These are phyloP conservation scores for Wickerhamiella hasegawae DNA, from an alignment of 805 yeast species.

Conservation along the genomic window DNA sequence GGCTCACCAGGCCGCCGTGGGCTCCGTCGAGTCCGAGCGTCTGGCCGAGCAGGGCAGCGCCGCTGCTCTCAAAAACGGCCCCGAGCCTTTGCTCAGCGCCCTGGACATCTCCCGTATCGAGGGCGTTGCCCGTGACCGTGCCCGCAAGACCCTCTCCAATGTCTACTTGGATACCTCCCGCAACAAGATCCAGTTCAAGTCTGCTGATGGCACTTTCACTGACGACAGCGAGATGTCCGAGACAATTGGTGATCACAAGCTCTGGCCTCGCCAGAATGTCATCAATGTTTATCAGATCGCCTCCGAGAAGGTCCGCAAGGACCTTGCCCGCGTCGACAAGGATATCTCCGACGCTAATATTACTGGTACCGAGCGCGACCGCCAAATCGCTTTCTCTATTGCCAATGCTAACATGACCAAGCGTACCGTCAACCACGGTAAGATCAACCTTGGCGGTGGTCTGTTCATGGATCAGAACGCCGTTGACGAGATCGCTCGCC, in stretches of 20 bases:
- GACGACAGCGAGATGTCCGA: conserved; percentile 10
- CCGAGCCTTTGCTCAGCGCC: conserved; percentile 3
- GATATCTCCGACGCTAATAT: conserved; percentile 27
- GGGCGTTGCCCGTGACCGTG: conserved; percentile 19
- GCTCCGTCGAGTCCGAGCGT: conserved; percentile 2
- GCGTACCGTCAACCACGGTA: conserved; percentile 35
- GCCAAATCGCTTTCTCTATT: conserved; percentile 57
- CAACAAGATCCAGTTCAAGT: conserved; percentile 10
- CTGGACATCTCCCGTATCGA: conserved; percentile 17
- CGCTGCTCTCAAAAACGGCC: conserved; percentile 5
- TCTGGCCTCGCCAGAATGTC: conserved; percentile 16
- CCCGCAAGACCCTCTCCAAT: conserved; percentile 16
- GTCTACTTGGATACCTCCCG: conserved; percentile 13
- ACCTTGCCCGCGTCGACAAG: conserved; percentile 27
- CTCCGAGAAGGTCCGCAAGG: conserved; percentile 17
- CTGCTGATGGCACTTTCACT: conserved; percentile 12
- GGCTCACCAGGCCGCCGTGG: conserved; percentile 7
- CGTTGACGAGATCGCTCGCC: conserved; percentile 62
- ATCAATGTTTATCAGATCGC: conserved; percentile 15
- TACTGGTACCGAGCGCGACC: conserved; percentile 35
- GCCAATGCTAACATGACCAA: conserved; percentile 56
- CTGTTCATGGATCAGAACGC: conserved; percentile 58
- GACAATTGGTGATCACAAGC: conserved; percentile 14
- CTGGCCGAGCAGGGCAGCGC: conserved; percentile 5
- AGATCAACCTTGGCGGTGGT: conserved; percentile 80